Evolutionary conservation across 495 filamentous ascomycete genomes (phyloP).

Genomic region (Margaritispora aquatica): DNA sequence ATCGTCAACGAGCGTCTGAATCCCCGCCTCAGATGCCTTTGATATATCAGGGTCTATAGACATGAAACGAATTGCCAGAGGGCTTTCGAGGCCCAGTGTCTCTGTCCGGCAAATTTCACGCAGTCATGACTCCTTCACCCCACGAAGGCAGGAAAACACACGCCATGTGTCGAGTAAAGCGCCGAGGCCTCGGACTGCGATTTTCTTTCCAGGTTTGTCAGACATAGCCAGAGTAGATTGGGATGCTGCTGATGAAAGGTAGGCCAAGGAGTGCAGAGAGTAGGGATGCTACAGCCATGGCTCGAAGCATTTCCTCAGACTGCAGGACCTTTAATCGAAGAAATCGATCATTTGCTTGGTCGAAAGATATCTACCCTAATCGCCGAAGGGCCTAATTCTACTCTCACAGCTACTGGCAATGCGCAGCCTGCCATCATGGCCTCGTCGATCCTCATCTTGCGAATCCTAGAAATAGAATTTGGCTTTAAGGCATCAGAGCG

Average conservation of each 20-base stretch:
- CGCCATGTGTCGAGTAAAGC: slow-evolving; percentile 20
- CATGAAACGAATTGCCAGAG: slow-evolving; percentile 19
- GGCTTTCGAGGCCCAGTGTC: slow-evolving; percentile 10
- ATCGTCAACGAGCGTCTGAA: not conserved
- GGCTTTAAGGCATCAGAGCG: slow-evolving; percentile 62
- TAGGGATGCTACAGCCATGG: slow-evolving; percentile 87
- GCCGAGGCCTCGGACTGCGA: slow-evolving; percentile 56
- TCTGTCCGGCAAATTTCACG: slow-evolving; percentile 1
- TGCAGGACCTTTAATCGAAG: slow-evolving; percentile 62
- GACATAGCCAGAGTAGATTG: not conserved
- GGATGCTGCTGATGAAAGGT: not conserved
- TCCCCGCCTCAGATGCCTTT: not conserved
- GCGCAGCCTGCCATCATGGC: slow-evolving; percentile 97
- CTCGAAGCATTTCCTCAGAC: slow-evolving; percentile 75
- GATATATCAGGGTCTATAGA: not conserved
- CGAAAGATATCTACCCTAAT: slow-evolving; percentile 72
- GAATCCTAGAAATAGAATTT: slow-evolving; percentile 82
- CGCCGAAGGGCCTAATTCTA: slow-evolving; percentile 64
- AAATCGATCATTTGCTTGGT: slow-evolving; percentile 72
- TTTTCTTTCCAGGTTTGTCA: slow-evolving; percentile 77
- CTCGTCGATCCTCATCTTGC: slow-evolving; percentile 81
- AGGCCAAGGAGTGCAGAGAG: slow-evolving; percentile 93
- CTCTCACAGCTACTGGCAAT: slow-evolving; percentile 75
- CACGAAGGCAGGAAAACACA: not conserved
- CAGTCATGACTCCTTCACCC: not conserved